Conservation (phyloP, 2,329 filamentous ascomycete genomes). For the Phaeosphaeriaceae sp. region DNA sequence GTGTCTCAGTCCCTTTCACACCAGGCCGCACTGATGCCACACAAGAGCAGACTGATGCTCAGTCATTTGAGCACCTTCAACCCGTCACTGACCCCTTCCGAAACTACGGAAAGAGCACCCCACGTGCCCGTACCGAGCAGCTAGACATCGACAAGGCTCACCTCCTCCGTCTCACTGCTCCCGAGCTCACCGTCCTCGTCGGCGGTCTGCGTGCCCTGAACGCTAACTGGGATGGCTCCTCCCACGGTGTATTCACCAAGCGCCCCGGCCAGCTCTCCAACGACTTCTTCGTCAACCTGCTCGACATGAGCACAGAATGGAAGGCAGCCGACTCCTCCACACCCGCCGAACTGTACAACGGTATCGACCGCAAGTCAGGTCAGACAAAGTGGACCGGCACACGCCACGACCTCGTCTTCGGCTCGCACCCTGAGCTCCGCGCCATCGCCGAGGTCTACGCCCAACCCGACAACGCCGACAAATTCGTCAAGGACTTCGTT, state of each 20-base stretch:
- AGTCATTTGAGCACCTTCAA: slow-evolving; percentile 70
- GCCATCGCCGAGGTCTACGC: slow-evolving; percentile 75
- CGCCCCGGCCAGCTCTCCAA: slow-evolving; percentile 73
- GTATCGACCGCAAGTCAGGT: slow-evolving; percentile 69
- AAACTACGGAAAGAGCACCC: slow-evolving; percentile 71
- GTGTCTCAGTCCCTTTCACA: slow-evolving; percentile 71
- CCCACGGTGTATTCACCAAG: slow-evolving; percentile 71
- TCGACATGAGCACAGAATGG: slow-evolving; percentile 72
- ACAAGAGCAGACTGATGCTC: slow-evolving; percentile 72
- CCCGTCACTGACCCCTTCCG: slow-evolving; percentile 78
- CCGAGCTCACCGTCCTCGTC: slow-evolving; percentile 73
- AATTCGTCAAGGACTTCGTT: slow-evolving; percentile 75
- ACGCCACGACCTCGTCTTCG: slow-evolving; percentile 73
- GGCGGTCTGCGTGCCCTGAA: slow-evolving; percentile 74
- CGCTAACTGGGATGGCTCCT: slow-evolving; percentile 73
- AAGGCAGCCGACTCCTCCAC: slow-evolving; percentile 56
- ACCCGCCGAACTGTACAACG: slow-evolving; percentile 64
- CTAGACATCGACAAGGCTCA: slow-evolving; percentile 74
- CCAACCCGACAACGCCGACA: slow-evolving; percentile 63
- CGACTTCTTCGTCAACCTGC: slow-evolving; percentile 82
- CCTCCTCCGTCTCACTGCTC: slow-evolving; percentile 72
- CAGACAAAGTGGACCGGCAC: slow-evolving; percentile 72
- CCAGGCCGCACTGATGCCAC: slow-evolving; percentile 75
- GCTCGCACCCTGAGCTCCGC: slow-evolving; percentile 75
- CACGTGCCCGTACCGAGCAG: slow-evolving; percentile 69